A percentile compares a stretch with the other conserved stretches of the same genome.
These are phyloP conservation scores for Solanum chmielewskii DNA, from an alignment of 257 asterid species.

Conservation along the genomic window DNA sequence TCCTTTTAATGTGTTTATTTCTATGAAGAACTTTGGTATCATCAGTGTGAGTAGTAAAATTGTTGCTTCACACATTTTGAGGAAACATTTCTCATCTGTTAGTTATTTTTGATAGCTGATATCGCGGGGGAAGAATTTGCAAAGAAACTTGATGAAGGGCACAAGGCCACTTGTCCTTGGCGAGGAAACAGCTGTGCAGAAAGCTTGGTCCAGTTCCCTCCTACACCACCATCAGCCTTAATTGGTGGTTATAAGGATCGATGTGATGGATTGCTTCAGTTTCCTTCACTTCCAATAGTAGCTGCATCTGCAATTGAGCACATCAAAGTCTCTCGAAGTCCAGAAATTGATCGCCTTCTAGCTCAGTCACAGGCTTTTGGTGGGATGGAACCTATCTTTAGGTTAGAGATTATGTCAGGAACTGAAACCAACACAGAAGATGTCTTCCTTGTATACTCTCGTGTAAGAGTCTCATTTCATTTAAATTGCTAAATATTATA, in stretches of 20 bases:
- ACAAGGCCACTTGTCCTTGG: constrained; percentile 82
- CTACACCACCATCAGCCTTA: constrained; percentile 96
- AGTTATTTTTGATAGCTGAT: constrained; percentile 41
- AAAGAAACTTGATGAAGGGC: constrained; percentile 74
- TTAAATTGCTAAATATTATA: neutral
- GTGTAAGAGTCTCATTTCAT: constrained; percentile 34
- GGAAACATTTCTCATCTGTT: constrained; percentile 7
- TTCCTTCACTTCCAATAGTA: constrained; percentile 83
- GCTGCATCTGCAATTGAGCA: constrained; percentile 76
- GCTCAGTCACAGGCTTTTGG: constrained; percentile 51
- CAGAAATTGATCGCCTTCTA: constrained; percentile 84
- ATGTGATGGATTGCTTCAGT: constrained; percentile 93
- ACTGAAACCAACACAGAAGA: constrained; percentile 58
- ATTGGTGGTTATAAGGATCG: constrained; percentile 98
- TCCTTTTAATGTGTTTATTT: neutral
- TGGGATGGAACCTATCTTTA: constrained; percentile 62
- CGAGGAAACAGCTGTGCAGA: constrained; percentile 87
- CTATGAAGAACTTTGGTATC: neutral
- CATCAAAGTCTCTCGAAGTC: constrained; percentile 54
- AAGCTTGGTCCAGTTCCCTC: constrained; percentile 97
- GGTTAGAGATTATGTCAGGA: constrained; percentile 54
- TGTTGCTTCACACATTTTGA: constrained; percentile 2
- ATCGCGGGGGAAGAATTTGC: constrained; percentile 70
- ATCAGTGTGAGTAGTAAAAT: neutral
- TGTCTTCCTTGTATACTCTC: constrained; percentile 59